Base-by-base conservation (phyloP, 192 early-diverging fungal genomes). In the Gonapodya sp. region DNA sequence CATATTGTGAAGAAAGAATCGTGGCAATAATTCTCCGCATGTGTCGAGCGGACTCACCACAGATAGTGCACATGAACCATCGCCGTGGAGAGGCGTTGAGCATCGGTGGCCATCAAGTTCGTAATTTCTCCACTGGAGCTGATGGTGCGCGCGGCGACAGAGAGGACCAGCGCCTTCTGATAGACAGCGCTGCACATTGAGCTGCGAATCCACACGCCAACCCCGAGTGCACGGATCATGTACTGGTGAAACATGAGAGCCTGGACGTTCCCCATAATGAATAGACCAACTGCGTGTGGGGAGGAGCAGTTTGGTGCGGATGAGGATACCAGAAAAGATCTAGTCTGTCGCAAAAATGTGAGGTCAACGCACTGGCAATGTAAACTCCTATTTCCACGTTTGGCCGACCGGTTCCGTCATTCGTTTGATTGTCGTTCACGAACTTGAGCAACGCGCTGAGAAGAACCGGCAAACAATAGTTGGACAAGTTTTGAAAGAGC, bases 101-200 rank as follows among this genome's bases (percentile, higher is more conserved):
- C 88, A 83, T 94, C 93, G 8, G 93, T 91, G 16, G 86, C 87
- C 64, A 93, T 88, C 18, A 92, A 84, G 79, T 89, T 93, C 46
- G 89, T 91, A 80, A 93, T 89, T 73, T 87, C 83, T 0, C 91
- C 92, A 81, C 88, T 83, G 73, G 87, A 89, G 78, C 91, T 91
- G 36, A 89, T 85, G 73, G 89, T 88, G 2, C 96, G 89, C 35
- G 93, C 87, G 24, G 89, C 86, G 83, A 92, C 95, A 32, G 94
- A 95, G 18, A 99, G 89, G 0, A 85, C 73, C 36, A 77, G 75
- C 75, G 75, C 2, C 75, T 77, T 77, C 30, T 34, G 75, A 77
- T 77, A 77, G 2, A 77, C 34, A 18, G 18, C 30, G 30, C 30
- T 77, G 75, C 18, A 77, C 75, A 31, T 18, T 2, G 75, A 16